Conservation (phyloP, 176 grass and related monocot genomes). For the Ananas comosus region DNA sequence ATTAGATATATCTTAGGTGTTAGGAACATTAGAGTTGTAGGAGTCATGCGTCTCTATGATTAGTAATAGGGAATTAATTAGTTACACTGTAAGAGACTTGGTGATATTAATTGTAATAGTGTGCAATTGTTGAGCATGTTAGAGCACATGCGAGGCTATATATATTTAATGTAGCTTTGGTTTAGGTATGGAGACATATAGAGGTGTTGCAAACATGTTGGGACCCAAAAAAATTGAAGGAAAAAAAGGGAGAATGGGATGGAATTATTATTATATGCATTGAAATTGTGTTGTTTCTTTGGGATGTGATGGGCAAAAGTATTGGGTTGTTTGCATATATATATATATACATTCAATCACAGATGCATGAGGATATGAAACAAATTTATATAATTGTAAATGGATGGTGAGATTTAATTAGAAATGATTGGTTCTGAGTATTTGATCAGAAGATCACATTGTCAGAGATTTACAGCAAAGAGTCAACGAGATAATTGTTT, state of each 20-base stretch:
- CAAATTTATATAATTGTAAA: background rate
- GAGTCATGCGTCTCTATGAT: conserved; percentile 45
- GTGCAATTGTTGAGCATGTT: background rate
- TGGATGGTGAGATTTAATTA: background rate
- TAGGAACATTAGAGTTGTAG: conserved; percentile 18
- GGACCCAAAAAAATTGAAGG: conserved; percentile 19
- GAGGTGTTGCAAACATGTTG: conserved; percentile 36
- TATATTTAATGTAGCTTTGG: conserved; percentile 8
- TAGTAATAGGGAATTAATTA: conserved; percentile 7
- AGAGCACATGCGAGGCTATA: conserved; percentile 15
- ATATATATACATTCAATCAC: no score
- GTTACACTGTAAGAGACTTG: no score
- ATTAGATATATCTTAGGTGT: conserved; percentile 5
- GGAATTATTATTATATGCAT: conserved; percentile 5
- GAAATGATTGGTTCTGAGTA: conserved; percentile 1
- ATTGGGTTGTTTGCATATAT: no score
- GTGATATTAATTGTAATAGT: no score
- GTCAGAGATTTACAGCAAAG: background rate
- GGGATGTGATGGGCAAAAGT: background rate
- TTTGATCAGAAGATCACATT: background rate
- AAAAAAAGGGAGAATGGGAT: conserved; percentile 5
- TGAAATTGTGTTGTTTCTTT: background rate
- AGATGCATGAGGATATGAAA: background rate
- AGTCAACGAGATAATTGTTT: background rate
- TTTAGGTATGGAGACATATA: conserved; percentile 3